Evolutionary conservation across 805 yeast species (phyloP).

Genomic region (Sugiyamaella qingdaonensis): DNA sequence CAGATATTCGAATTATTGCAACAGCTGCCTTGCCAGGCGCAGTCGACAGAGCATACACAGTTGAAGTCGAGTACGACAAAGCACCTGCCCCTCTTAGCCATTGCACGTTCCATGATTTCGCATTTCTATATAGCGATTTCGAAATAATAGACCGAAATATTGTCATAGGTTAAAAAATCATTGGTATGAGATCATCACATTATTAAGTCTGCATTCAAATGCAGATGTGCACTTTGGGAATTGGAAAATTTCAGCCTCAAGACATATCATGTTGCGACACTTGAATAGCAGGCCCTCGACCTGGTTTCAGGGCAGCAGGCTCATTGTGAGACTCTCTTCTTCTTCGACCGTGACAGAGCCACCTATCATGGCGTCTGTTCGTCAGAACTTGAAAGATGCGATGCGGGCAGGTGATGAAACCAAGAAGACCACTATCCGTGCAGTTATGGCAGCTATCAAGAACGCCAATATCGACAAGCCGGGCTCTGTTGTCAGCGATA

Average conservation of each 20-base stretch:
- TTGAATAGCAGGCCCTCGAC: neutral
- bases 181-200: no score
- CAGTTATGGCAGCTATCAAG: constrained; percentile 34
- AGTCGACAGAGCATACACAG: constrained; percentile 89
- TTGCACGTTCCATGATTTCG: no score
- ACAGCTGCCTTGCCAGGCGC: constrained; percentile 78
- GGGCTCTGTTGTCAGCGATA: constrained; percentile 26
- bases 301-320: no score
- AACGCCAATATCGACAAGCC: constrained; percentile 33
- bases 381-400: constrained; percentile 44
- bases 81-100: no score
- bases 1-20: constrained; percentile 80
- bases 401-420: constrained; percentile 44
- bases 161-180: no score
- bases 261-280: neutral
- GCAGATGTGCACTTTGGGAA: neutral
- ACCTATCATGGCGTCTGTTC: constrained; percentile 35
- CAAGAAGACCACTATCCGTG: constrained; percentile 29
- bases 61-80: constrained; percentile 26
- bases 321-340: neutral
- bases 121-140: no score
- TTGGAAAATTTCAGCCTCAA: constrained; percentile 2
- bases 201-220: neutral
- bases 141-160: no score
- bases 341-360: constrained; percentile 27